phyloP scores from a whole-genome alignment of 2,329 filamentous ascomycete species.

The Anthostomella pinea region DNA sequence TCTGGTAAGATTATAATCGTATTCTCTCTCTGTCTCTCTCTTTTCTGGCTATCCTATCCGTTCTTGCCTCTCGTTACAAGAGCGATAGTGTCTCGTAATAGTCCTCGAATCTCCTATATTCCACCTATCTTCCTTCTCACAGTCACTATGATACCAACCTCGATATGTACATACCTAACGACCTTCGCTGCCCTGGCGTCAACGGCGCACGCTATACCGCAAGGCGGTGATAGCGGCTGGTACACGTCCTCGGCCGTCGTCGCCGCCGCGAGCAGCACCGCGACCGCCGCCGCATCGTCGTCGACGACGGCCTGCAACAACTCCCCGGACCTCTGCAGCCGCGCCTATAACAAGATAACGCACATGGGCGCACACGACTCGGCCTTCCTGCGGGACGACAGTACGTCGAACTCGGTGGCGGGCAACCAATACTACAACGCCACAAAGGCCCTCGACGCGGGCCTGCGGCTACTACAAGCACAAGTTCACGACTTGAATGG shows the following conservation, averaged over 20 bases:
- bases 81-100: background rate
- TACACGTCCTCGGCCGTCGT: constrained; percentile 15
- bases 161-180: constrained; percentile 25
- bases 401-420: constrained; percentile 58
- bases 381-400: constrained; percentile 65
- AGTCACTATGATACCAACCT: constrained; percentile 26
- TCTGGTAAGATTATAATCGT: no score
- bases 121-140: background rate
- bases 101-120: background rate
- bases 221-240: constrained; percentile 12
- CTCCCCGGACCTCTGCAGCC: constrained; percentile 68
- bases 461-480: constrained; percentile 67
- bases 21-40: no score
- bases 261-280: constrained; percentile 16
- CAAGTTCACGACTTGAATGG: constrained; percentile 65
- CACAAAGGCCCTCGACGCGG: constrained; percentile 66
- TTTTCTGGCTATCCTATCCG: no score
- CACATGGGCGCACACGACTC: constrained; percentile 76
- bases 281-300: constrained; percentile 21
- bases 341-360: constrained; percentile 72
- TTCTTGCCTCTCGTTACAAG: no score
- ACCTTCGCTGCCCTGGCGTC: constrained; percentile 23
- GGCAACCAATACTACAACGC: constrained; percentile 76
- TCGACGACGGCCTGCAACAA: constrained; percentile 69
- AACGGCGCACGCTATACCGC: constrained; percentile 19